phyloP scores from a whole-genome alignment of 805 yeast genomes.

The Metschnikowia picachoensis region DNA sequence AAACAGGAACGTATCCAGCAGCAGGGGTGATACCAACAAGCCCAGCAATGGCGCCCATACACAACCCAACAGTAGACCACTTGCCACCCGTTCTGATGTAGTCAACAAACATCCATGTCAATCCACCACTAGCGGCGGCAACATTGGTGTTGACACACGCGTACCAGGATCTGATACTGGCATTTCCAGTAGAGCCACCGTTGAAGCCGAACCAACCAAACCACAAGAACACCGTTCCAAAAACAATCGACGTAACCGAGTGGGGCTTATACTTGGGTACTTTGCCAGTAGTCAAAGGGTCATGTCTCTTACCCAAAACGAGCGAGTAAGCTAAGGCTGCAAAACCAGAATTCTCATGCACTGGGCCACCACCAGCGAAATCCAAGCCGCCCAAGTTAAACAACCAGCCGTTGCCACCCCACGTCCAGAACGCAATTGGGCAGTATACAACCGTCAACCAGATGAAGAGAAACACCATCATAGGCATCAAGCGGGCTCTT shows the following conservation, averaged over 20 bases:
- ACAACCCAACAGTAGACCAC: slow-evolving; percentile 91
- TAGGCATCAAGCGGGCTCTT: slow-evolving; percentile 92
- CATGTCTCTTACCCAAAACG: slow-evolving; percentile 87
- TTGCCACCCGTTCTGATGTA: slow-evolving; percentile 79
- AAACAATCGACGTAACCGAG: slow-evolving; percentile 81
- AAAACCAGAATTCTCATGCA: slow-evolving; percentile 90
- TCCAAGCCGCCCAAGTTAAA: slow-evolving; percentile 79
- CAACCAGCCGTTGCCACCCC: slow-evolving; percentile 95
- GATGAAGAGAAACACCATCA: slow-evolving; percentile 89
- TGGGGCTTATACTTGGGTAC: slow-evolving; percentile 93
- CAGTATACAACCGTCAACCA: slow-evolving; percentile 96
- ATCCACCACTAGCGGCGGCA: slow-evolving; percentile 91
- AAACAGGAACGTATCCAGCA: slow-evolving; percentile 93
- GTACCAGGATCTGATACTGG: slow-evolving; percentile 90
- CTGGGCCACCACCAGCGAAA: slow-evolving; percentile 99
- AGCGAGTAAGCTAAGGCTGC: slow-evolving; percentile 94
- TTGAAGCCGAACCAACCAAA: slow-evolving; percentile 99
- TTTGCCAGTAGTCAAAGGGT: slow-evolving; percentile 62
- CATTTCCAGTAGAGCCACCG: slow-evolving; percentile 96
- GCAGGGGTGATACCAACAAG: slow-evolving; percentile 95
- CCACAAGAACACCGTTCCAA: slow-evolving; percentile 95
- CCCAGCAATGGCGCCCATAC: slow-evolving; percentile 93
- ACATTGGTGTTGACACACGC: slow-evolving; percentile 90
- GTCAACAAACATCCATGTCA: slow-evolving; percentile 92
- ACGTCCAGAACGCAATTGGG: slow-evolving; percentile 96